These are phyloP conservation scores for Oryza rufipogon DNA, from an alignment of 176 grass and related monocot species.

Conservation along the genomic window DNA sequence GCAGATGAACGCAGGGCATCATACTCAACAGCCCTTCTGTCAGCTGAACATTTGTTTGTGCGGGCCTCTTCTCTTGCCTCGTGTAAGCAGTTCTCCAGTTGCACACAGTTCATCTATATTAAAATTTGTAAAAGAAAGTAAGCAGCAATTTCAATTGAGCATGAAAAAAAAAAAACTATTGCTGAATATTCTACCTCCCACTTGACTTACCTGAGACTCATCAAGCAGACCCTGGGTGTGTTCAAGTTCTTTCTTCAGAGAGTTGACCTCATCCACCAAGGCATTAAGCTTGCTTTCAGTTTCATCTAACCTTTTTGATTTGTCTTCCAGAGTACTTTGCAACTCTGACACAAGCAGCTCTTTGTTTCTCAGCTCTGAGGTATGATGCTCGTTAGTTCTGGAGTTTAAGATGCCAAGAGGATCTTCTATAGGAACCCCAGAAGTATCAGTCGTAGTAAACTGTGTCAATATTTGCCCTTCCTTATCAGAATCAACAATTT, in stretches of 20 bases:
- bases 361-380: slow-evolving; percentile 53
- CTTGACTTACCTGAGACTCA: slow-evolving; percentile 82
- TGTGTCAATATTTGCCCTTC: slow-evolving; percentile 52
- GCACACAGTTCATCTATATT: slow-evolving; percentile 85
- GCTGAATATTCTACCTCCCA: slow-evolving; percentile 14
- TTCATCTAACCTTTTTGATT: slow-evolving; percentile 71
- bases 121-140: slow-evolving; percentile 29
- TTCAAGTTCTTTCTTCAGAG: slow-evolving; percentile 76
- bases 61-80: slow-evolving; percentile 94
- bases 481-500: slow-evolving; percentile 53
- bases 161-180: slow-evolving; percentile 16
- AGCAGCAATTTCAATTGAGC: slow-evolving; percentile 12
- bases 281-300: slow-evolving; percentile 66
- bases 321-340: slow-evolving; percentile 66
- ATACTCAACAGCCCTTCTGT: slow-evolving; percentile 92
- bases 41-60: slow-evolving; percentile 92
- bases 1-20: slow-evolving; percentile 76
- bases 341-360: slow-evolving; percentile 62
- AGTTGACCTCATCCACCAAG: slow-evolving; percentile 61
- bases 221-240: slow-evolving; percentile 72
- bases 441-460: slow-evolving; percentile 46
- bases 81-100: slow-evolving; percentile 91
- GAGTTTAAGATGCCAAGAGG: slow-evolving; percentile 54
- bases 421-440: slow-evolving; percentile 49
- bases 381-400: slow-evolving; percentile 44